These are phyloP conservation scores for Acmispon strigosus DNA, from an alignment of 306 rosid genomes.

Conservation along the genomic window DNA sequence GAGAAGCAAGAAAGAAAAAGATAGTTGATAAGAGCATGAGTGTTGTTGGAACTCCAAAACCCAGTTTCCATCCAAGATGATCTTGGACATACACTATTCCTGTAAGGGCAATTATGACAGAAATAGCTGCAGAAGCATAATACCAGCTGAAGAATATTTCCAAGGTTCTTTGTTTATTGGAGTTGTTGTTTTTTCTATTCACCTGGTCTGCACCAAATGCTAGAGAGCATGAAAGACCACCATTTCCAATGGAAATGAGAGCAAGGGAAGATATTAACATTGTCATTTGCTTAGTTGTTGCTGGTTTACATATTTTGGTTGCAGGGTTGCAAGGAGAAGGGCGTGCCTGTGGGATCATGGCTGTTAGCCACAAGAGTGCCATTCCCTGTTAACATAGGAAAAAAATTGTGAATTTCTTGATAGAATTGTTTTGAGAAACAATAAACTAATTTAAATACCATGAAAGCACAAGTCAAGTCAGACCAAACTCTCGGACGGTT, in stretches of 20 bases:
- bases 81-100: slow-evolving; percentile 58
- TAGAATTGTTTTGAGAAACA: background rate
- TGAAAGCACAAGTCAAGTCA: background rate
- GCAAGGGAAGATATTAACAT: slow-evolving; percentile 33
- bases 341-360: slow-evolving; percentile 46
- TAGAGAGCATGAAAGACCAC: slow-evolving; percentile 57
- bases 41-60: slow-evolving; percentile 59
- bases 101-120: slow-evolving; percentile 48
- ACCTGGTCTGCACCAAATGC: slow-evolving; percentile 72
- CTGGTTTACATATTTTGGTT: slow-evolving; percentile 28
- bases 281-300: slow-evolving; percentile 37
- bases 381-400: slow-evolving; percentile 34
- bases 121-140: slow-evolving; percentile 39
- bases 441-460: background rate
- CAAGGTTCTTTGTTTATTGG: slow-evolving; percentile 39
- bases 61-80: slow-evolving; percentile 52
- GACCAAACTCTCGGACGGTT: no score
- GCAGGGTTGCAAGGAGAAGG: slow-evolving; percentile 44
- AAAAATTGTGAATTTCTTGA: background rate
- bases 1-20: slow-evolving; percentile 47
- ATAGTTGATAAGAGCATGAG: slow-evolving; percentile 40
- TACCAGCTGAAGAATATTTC: slow-evolving; percentile 59
- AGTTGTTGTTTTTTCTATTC: slow-evolving; percentile 28
- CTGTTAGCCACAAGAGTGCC: slow-evolving; percentile 48
- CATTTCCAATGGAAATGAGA: slow-evolving; percentile 53